Conservation (phyloP, 2,329 filamentous ascomycete genomes). For the Elsinoe necatrix region DNA sequence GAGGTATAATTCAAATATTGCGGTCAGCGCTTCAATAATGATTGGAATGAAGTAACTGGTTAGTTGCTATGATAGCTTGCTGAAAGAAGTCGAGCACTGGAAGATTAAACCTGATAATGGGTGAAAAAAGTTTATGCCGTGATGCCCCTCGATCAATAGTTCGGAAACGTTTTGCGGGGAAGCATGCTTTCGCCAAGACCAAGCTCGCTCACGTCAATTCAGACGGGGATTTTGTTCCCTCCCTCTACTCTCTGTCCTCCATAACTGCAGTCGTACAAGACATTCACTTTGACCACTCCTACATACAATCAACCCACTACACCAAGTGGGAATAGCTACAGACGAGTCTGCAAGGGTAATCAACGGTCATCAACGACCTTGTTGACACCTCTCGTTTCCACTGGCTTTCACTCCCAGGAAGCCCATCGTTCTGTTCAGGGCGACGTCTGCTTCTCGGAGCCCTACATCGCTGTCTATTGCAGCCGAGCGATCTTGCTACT, state of each 20-base stretch:
- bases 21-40: no score
- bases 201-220: constrained; percentile 10
- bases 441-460: no score
- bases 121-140: constrained; percentile 1
- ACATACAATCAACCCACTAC: no score
- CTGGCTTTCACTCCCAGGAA: not conserved
- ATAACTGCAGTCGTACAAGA: not conserved
- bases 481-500: no score
- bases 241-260: not conserved
- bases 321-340: no score
- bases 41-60: no score
- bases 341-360: no score
- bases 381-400: not conserved
- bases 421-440: not conserved
- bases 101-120: no score
- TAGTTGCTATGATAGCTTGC: no score
- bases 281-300: no score
- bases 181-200: constrained; percentile 2
- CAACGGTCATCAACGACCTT: not conserved
- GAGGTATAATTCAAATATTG: not conserved
- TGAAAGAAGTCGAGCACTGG: no score
- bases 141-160: not conserved
- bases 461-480: no score
- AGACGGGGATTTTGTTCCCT: not conserved
- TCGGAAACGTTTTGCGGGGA: constrained; percentile 9